Evolutionary conservation across 352 stramenopile species (phyloP).

Genomic region (Globisporangium canariense): DNA sequence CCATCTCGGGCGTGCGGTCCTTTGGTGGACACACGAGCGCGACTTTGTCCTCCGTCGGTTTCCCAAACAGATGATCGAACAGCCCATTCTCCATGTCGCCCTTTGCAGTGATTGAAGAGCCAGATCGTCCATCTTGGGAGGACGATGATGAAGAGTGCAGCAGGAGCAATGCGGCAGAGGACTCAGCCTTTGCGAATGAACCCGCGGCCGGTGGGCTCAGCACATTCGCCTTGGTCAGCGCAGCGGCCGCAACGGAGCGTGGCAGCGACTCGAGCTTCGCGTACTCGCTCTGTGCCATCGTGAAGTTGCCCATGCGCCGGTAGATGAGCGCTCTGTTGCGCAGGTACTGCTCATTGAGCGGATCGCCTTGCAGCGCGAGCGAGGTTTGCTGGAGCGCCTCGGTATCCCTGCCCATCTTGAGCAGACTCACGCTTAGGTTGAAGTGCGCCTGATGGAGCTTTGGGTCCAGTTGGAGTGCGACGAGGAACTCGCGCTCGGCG

Average conservation of each 20-base stretch:
- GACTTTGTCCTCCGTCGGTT: slow-evolving; percentile 58
- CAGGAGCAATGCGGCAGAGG: slow-evolving; percentile 7
- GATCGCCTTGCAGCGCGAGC: slow-evolving; percentile 34
- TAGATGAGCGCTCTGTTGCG: slow-evolving; percentile 55
- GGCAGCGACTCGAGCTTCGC: slow-evolving; percentile 30
- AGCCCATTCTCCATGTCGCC: slow-evolving; percentile 54
- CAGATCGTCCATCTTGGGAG: neutral
- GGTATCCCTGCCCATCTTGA: slow-evolving; percentile 47
- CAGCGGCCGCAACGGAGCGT: neutral
- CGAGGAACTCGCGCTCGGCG: slow-evolving; percentile 50
- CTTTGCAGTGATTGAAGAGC: slow-evolving; percentile 5
- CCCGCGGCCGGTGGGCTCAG: neutral
- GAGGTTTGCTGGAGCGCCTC: slow-evolving; percentile 35
- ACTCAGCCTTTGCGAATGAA: slow-evolving; percentile 12
- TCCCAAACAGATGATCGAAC: slow-evolving; percentile 66
- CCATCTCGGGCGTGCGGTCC: slow-evolving; percentile 39
- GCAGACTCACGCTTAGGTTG: slow-evolving; percentile 46
- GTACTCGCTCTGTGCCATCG: slow-evolving; percentile 49
- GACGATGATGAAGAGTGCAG: slow-evolving; percentile 6
- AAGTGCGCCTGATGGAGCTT: slow-evolving; percentile 63
- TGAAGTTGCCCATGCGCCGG: slow-evolving; percentile 46
- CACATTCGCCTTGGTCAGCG: slow-evolving; percentile 4
- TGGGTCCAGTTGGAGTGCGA: slow-evolving; percentile 38
- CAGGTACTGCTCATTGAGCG: slow-evolving; percentile 43
- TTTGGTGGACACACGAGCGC: slow-evolving; percentile 45